Percentiles rank a stretch among this genome's conserved stretches.
These are phyloP conservation scores for Diversispora eburnea DNA, from an alignment of 192 early-diverging fungal genomes.

Conservation along the genomic window DNA sequence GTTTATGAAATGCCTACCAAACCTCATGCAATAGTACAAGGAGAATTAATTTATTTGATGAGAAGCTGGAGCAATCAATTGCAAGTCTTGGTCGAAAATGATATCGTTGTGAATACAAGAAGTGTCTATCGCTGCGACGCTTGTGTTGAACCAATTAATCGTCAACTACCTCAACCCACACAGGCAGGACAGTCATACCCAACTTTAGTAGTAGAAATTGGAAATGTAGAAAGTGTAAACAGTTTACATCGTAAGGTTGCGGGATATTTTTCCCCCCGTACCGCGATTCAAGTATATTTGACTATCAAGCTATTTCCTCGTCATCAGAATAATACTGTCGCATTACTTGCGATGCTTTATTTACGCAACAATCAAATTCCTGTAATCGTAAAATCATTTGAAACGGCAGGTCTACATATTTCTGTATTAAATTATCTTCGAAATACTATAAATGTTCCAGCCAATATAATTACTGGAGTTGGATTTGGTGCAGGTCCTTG, in stretches of 20 bases:
- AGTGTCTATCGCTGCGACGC: neutral
- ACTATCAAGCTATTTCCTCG: slow-evolving; percentile 16
- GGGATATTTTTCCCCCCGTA: slow-evolving; percentile 21
- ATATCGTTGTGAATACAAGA: neutral
- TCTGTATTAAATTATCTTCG: neutral
- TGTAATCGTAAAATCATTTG: slow-evolving; percentile 4
- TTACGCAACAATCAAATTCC: slow-evolving; percentile 16
- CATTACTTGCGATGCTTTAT: slow-evolving; percentile 22
- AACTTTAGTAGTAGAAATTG: slow-evolving; percentile 24
- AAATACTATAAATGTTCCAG: no score
- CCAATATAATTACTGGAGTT: no score
- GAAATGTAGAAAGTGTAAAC: neutral
- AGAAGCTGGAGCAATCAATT: neutral
- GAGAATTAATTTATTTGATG: neutral
- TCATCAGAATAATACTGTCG: neutral
- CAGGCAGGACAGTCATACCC: neutral
- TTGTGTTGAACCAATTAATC: neutral
- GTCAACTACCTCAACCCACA: neutral
- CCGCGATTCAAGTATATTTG: slow-evolving; percentile 15
- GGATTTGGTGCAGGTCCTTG: no score
- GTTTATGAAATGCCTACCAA: slow-evolving; percentile 8
- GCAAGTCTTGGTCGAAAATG: neutral
- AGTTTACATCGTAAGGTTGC: neutral
- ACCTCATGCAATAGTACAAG: neutral
- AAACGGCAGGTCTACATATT: neutral